Evolutionary conservation across 2,329 filamentous ascomycete species (phyloP).

Genomic region (Alternaria sp.): DNA sequence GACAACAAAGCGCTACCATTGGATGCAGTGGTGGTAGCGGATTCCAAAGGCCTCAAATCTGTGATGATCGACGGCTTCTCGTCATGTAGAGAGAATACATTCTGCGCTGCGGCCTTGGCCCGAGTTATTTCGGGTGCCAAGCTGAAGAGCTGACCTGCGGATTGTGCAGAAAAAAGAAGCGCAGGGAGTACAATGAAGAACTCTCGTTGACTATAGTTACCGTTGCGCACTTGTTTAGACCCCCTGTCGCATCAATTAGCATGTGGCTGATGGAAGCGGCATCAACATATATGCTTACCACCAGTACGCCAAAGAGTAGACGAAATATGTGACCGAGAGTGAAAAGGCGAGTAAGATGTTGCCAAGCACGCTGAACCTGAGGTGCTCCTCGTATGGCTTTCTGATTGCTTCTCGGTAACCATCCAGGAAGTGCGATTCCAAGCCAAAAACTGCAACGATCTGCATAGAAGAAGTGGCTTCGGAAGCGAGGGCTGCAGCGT

Average conservation of each 20-base stretch:
- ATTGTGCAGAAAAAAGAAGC: slow-evolving; percentile 55
- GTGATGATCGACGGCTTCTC: slow-evolving; percentile 49
- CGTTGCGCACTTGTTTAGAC: slow-evolving; percentile 52
- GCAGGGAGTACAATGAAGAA: slow-evolving; percentile 57
- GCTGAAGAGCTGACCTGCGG: slow-evolving; percentile 55
- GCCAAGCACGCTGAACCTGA: slow-evolving; percentile 49
- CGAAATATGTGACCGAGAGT: slow-evolving; percentile 55
- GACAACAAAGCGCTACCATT: slow-evolving; percentile 17
- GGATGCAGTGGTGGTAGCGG: background rate
- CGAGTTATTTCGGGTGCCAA: slow-evolving; percentile 54
- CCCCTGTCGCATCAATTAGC: slow-evolving; percentile 32
- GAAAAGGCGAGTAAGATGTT: slow-evolving; percentile 54
- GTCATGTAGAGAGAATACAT: slow-evolving; percentile 52
- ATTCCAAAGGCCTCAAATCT: background rate
- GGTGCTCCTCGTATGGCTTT: slow-evolving; percentile 49
- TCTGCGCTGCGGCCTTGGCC: slow-evolving; percentile 53
- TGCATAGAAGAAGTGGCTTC: slow-evolving; percentile 72
- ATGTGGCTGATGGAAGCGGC: background rate
- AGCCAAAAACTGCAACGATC: slow-evolving; percentile 58
- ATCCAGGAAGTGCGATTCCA: slow-evolving; percentile 49
- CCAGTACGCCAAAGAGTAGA: slow-evolving; percentile 58
- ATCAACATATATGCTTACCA: slow-evolving; percentile 40
- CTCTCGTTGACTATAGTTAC: slow-evolving; percentile 49
- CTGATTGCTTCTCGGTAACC: slow-evolving; percentile 48
- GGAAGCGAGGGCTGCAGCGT: slow-evolving; percentile 68